phyloP scores from a whole-genome alignment of 805 yeast genomes.

The Metschnikowia borealis region DNA sequence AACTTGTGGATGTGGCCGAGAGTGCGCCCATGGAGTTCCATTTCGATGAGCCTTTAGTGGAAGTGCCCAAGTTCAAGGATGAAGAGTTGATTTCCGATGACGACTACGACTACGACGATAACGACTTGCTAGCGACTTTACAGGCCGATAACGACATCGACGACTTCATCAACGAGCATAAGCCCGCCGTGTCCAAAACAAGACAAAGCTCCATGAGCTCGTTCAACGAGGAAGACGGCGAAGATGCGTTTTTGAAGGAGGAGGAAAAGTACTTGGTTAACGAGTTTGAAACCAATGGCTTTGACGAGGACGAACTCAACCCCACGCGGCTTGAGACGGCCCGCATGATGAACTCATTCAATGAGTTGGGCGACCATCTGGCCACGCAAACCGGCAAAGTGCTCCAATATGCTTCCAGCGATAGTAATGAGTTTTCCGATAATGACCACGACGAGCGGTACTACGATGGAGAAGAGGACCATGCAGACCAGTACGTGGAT shows the following conservation, averaged over 20 bases:
- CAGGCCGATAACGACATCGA: constrained; percentile 45
- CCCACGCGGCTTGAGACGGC: constrained; percentile 20
- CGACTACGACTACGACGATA: constrained; percentile 57
- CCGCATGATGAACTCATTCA: constrained; percentile 15
- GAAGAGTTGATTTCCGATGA: constrained; percentile 53
- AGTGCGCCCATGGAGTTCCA: constrained; percentile 24
- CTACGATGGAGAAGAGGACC: constrained; percentile 25
- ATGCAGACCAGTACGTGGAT: constrained; percentile 41
- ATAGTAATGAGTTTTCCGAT: constrained; percentile 26
- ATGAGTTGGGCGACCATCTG: constrained; percentile 9
- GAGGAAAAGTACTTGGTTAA: constrained; percentile 44
- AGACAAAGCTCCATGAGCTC: constrained; percentile 31
- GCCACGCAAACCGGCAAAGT: constrained; percentile 31
- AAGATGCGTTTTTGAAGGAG: constrained; percentile 38
- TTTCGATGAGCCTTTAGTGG: constrained; percentile 34
- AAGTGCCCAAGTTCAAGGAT: constrained; percentile 51
- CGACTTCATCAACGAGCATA: constrained; percentile 24
- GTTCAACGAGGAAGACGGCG: constrained; percentile 32
- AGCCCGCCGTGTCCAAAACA: constrained; percentile 4
- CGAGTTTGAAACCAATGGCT: constrained; percentile 45
- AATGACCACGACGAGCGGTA: constrained; percentile 19
- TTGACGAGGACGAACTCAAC: constrained; percentile 41
- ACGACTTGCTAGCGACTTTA: constrained; percentile 42
- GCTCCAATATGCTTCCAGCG: constrained; percentile 36
- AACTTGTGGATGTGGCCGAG: constrained; percentile 17